Conservation (phyloP, 345 rosid genomes). For the Bruguiera parviflora region DNA sequence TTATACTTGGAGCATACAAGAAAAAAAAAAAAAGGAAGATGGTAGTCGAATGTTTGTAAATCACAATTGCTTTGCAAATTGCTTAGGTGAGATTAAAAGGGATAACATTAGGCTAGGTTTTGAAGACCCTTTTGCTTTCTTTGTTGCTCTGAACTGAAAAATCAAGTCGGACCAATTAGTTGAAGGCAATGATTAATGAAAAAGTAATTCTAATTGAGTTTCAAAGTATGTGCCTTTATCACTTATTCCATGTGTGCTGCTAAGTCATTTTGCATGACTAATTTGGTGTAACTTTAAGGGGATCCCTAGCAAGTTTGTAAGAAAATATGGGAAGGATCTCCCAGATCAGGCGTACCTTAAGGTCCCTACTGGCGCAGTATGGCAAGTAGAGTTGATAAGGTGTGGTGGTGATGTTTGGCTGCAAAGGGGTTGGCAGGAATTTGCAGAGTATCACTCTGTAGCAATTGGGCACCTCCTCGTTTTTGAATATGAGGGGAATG, state of each 20-base stretch:
- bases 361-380: constrained; percentile 24
- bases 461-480: constrained; percentile 16
- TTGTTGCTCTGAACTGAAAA: too few relatives aligned
- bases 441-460: constrained; percentile 22
- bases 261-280: not conserved
- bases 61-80: too few relatives aligned
- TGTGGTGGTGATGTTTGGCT: constrained; percentile 21
- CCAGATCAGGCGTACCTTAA: constrained; percentile 4
- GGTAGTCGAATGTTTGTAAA: too few relatives aligned
- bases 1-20: too few relatives aligned
- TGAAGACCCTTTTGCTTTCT: too few relatives aligned
- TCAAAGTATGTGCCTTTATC: not conserved
- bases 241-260: not conserved
- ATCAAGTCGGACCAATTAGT: too few relatives aligned
- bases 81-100: too few relatives aligned
- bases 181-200: too few relatives aligned
- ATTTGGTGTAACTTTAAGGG: constrained; percentile 9
- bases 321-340: constrained; percentile 18
- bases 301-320: constrained; percentile 27
- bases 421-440: constrained; percentile 28
- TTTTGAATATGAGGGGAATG: constrained; percentile 24
- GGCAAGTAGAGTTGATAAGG: constrained; percentile 27
- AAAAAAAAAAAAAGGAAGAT: too few relatives aligned
- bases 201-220: too few relatives aligned
- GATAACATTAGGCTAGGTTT: too few relatives aligned